Evolutionary conservation across 345 rosid genomes (phyloP), one percentile per base, ranked within the genome.

Genomic region (Euphorbia lathyris): DNA sequence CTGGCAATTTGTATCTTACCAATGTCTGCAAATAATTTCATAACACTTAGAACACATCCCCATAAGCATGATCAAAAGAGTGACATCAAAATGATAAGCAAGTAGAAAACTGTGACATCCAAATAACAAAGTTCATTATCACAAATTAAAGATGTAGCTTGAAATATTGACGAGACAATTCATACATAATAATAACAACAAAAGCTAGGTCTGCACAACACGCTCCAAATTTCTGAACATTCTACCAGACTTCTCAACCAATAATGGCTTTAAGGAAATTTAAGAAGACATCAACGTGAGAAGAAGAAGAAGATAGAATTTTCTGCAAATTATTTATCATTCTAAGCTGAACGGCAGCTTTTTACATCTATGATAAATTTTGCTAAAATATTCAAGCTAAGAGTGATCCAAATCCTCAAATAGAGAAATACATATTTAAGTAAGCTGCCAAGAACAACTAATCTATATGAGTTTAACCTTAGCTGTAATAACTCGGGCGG

Each of bases 1-100:
- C 98, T 0, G 99, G 86, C 77, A 95, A 86, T 79, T 90, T 84
- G 78, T 92, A 95, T 47, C 99, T 77, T 65, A 90, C 96, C 83
- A 95, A 86, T 71, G 99, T 92, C 99, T 95, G 86, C 83, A 82
- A 58, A 63, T 51, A 74, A 36, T 30, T 61, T 22, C 30, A 74
- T 47, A 74, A 53, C 34, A 66, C 40, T 42, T 45, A 30, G 16
- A 30, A 30, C 29, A 29, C 32, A 43, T 45, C 26, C n/a, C 55
- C 61, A 34, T 52, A 53, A 30, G 36, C 11, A 9, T 0, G 45
- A n/a, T 27, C 0, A 19, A n/a, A 69, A 69, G 26, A 19, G 8
- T 2, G 55, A 30, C 10, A 12, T 4, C 40, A 9, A 27, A 69
- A 45, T 40, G 16, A 19, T 38, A 47, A 65, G 29, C 20, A 17